Evolutionary conservation across 768 basidiomycete genomes (phyloP), one percentile per base, ranked within the genome.

Genomic region (Boletus rubropictus): DNA sequence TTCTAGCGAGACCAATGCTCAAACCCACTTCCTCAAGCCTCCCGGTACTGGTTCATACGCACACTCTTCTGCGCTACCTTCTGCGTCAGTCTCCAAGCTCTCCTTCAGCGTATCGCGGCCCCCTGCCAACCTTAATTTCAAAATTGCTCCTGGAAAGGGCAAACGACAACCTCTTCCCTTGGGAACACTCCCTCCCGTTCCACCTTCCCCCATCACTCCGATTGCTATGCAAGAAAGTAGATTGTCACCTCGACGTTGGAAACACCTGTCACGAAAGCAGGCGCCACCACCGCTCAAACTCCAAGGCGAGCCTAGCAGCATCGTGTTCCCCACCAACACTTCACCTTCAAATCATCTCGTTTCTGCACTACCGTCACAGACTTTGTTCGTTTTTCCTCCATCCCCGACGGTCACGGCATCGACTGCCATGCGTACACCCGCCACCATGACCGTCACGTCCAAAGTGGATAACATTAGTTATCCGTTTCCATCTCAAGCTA

Each of bases 381-480:
- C 89, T 0, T 73, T 91, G 38, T 90, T 91, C 56, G 82, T 91
- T 31, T 91, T 91, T 60, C 89, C 89, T 1, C 87, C 89, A 27
- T 90, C 88, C 5, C 87, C 79, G 66, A 74, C 64, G 7, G 39
- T 80, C 74, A 39, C 57, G 71, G 52, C 53, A 25, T 24, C 56
- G 60, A 74, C 72, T 57, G 72, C 80, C 37, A 77, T 75, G 43
- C 65, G 68, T 32, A 88, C 84, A 42, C 86, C 89, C 22, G 86
- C 87, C 39, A 86, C 88, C 29, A 82, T 90, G 80, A 89, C 84
- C 31, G 70, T 91, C 45, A 87, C 80, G 37, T 85, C 86, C 50
- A 84, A 73, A 54, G 52, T 79, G 50, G 69, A 58, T 44, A 66
- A 46, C 62, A 67, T 39, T 56, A 63, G 54, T 53, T 78, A 49